phyloP scores from a whole-genome alignment of 331 rosid species.

The Saraca asoca region DNA sequence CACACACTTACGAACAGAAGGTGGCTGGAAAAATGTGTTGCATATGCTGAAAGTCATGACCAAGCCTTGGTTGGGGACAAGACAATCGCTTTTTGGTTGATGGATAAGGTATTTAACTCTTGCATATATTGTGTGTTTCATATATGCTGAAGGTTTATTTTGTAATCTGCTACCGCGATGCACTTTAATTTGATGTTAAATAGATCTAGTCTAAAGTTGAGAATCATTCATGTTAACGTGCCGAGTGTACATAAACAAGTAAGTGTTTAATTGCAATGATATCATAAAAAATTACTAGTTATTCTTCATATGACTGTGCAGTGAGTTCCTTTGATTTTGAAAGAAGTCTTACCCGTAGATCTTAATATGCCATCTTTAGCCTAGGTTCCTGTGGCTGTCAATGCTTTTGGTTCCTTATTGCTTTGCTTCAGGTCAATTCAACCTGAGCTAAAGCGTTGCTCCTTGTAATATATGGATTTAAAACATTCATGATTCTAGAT shows the following conservation, averaged over 20 bases:
- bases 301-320: slow-evolving; percentile 28
- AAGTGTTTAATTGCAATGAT: slow-evolving; percentile 22
- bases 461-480: neutral
- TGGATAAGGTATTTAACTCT: slow-evolving; percentile 83
- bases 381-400: neutral
- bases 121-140: slow-evolving; percentile 29
- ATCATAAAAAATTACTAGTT: slow-evolving; percentile 1
- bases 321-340: slow-evolving; percentile 14
- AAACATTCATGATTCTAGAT: neutral
- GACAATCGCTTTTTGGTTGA: slow-evolving; percentile 98
- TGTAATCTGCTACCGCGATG: neutral
- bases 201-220: neutral
- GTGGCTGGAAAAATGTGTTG: slow-evolving; percentile 90
- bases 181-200: slow-evolving; percentile 4
- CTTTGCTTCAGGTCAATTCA: slow-evolving; percentile 54
- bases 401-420: slow-evolving; percentile 7
- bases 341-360: slow-evolving; percentile 9
- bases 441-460: neutral
- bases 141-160: slow-evolving; percentile 17
- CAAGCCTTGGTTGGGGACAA: slow-evolving; percentile 99
- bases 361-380: slow-evolving; percentile 9
- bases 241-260: slow-evolving; percentile 9
- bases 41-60: slow-evolving; percentile 99
- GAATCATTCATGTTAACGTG: slow-evolving; percentile 30
- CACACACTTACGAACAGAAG: slow-evolving; percentile 89